Base-by-base conservation (phyloP, 805 yeast species). In the Metschnikowia noctiluminum region DNA sequence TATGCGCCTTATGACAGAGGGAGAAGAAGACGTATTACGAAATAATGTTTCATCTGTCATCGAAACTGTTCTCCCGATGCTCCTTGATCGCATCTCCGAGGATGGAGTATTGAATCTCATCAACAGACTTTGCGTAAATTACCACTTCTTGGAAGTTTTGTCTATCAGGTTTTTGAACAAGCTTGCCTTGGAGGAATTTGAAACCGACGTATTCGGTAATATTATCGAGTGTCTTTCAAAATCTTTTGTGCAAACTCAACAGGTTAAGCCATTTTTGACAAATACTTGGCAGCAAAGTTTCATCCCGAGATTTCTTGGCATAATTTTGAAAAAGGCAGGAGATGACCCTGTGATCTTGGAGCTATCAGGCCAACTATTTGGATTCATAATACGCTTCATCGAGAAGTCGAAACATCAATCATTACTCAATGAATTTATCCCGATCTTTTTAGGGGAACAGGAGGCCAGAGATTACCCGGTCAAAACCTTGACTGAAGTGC, bases 391-490 rank as follows among this genome's bases (percentile, higher is more conserved):
- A 26, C 65, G 69, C 38, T 71, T 65, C 45, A 62, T 67, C 28
- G 77, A 76, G 43, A 52, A 53, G 15, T 30, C 65, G 4, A 66
- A 69, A 15, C 89, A 85, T 55, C 81, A 77, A 53, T 54, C 53
- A 1, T 60, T 82, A 8, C 53, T 81, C 7, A 60, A 70, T 36
- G 73, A 71, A 12, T 64, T 73, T 27, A 56, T 66, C 11, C 46
- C 53, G 0, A 32, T 73, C 3, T 81, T 83, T 48, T 52, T 71
- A 6, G 53, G 57, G 3, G 66, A 53, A 7, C 45, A 47, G 10
- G 11, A 51, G 1, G 30, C 43, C 4, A 52, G 55, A 13, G 53
- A 56, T 11, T 27, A 45, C 36, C 49, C 21, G 41, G 45, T 51
- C 38, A 53, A 40, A 16, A 54, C 61, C 26, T 45, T 74, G 1